Evolutionary conservation across 2,329 filamentous ascomycete species (phyloP), one percentile per base, ranked within the genome.

Genomic region (Fusarium phyllophilum): DNA sequence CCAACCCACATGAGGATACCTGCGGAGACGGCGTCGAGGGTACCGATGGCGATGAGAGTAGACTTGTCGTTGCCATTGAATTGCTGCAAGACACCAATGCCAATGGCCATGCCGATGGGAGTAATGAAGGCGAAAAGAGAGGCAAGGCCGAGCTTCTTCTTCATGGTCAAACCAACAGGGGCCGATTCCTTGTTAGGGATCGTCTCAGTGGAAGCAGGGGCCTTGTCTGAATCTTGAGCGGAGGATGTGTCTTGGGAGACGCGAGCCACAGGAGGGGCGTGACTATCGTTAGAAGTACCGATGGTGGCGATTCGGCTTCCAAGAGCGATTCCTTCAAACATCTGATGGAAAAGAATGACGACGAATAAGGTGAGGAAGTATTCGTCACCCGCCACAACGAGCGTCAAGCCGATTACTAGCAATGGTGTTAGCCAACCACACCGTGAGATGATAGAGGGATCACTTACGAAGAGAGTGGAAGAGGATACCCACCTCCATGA

Each of bases 1-100:
- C 92, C 92, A 5, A 95, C 92, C 92, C 93, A 95, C n/a, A 93
- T 84, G 38, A 95, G 85, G 49, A 96, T 93, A 34, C 93, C 93
- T 0, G 93, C 92, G 2, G 90, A 93, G 15, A 95, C 78, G 11
- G 93, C 91, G 80, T 95, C 91, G 3, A 95, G 84, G 0, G 92
- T 94, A 1, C 92, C 93, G 41, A 95, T 89, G 6, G 92, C 90
- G 48, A 95, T 82, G 45, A 94, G 85, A 0, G 93, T 95, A 4
- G 86, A 85, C 7, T 86, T 87, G 74, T 93, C 88, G 75, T 93
- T 94, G 8, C 92, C 93, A 76, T 95, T 95, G 83, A 94, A 95
- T 14, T 85, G 80, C 42, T 91, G 83, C 34, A 95, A 82, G 8
- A 93, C 92, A 6, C 92, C 92, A 39, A 94, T 90, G 2, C 93